phyloP scores from a whole-genome alignment of 2,329 filamentous ascomycete genomes.

The Bipolaris zeicola region DNA sequence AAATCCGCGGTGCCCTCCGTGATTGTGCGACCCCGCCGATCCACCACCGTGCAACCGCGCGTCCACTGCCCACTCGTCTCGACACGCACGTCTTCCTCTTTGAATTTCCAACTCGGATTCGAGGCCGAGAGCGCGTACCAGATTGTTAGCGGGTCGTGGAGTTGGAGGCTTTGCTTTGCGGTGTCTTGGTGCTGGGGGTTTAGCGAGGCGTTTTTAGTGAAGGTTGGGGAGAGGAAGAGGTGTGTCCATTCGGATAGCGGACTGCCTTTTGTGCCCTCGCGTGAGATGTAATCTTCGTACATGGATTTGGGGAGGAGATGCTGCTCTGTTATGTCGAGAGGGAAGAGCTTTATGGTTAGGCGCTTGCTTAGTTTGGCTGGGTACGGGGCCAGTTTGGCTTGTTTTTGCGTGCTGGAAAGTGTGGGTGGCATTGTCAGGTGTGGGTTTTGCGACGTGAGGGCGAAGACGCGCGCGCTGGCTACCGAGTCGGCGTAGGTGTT shows the following conservation, averaged over 20 bases:
- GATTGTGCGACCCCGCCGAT: slow-evolving; percentile 68
- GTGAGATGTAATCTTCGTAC: slow-evolving; percentile 41
- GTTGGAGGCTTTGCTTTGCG: slow-evolving; percentile 48
- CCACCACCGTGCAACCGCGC: slow-evolving; percentile 84
- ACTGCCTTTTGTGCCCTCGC: slow-evolving; percentile 36
- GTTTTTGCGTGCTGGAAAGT: slow-evolving; percentile 52
- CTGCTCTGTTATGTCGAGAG: slow-evolving; percentile 54
- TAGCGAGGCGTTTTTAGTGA: slow-evolving; percentile 52
- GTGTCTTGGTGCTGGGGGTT: slow-evolving; percentile 41
- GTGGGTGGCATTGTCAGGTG: slow-evolving; percentile 77
- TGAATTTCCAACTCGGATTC: slow-evolving; percentile 44
- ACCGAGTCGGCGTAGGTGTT: slow-evolving; percentile 84
- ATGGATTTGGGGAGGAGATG: slow-evolving; percentile 51
- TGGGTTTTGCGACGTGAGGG: slow-evolving; percentile 63
- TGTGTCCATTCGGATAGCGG: slow-evolving; percentile 54
- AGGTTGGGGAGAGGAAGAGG: slow-evolving; percentile 54
- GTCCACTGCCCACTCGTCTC: slow-evolving; percentile 96
- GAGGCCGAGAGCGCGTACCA: slow-evolving; percentile 42
- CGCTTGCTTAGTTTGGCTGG: slow-evolving; percentile 49
- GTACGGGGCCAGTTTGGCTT: slow-evolving; percentile 44
- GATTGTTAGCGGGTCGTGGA: slow-evolving; percentile 55
- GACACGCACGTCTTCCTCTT: slow-evolving; percentile 77
- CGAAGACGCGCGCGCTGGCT: slow-evolving; percentile 56
- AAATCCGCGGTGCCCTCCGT: slow-evolving; percentile 44
- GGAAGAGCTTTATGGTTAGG: slow-evolving; percentile 55